phyloP scores from a whole-genome alignment of 495 filamentous ascomycete species.

The Xanthoparmelia taractica region DNA sequence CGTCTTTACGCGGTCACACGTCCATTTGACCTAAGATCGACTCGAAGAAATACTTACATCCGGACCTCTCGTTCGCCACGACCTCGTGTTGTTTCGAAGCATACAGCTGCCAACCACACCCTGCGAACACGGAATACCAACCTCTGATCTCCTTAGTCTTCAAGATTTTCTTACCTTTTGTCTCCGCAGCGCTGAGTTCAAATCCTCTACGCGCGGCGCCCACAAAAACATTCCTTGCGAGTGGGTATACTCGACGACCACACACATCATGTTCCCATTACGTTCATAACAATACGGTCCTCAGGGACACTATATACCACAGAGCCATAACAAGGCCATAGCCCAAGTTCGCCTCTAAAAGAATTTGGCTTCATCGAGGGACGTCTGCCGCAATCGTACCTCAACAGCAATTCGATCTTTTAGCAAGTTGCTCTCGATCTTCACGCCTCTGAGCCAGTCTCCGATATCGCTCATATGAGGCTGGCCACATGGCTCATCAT shows the following conservation, averaged over 20 bases:
- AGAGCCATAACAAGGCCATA: background rate
- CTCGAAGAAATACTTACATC: background rate
- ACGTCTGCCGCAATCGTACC: background rate
- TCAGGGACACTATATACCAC: conserved; percentile 26
- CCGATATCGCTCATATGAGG: background rate
- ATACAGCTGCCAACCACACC: conserved; percentile 10
- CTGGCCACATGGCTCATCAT: conserved; percentile 16
- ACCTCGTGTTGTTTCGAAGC: background rate
- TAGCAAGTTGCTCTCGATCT: background rate
- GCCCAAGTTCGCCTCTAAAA: background rate
- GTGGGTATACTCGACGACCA: conserved; percentile 18
- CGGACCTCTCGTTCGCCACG: conserved; percentile 9
- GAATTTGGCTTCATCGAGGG: background rate
- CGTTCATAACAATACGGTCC: conserved; percentile 31
- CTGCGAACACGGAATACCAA: conserved; percentile 3
- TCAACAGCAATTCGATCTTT: background rate
- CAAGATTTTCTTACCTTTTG: background rate
- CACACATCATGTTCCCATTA: conserved; percentile 26
- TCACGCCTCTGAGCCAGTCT: background rate
- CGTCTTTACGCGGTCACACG: background rate
- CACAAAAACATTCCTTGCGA: conserved; percentile 10
- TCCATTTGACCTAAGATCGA: background rate
- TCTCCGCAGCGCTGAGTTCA: conserved; percentile 8
- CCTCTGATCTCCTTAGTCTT: conserved; percentile 8
- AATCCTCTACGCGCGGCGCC: background rate